Evolutionary conservation across 495 filamentous ascomycete species (phyloP), one percentile per base, ranked within the genome.

Genomic region (Jackrogersella minutella): DNA sequence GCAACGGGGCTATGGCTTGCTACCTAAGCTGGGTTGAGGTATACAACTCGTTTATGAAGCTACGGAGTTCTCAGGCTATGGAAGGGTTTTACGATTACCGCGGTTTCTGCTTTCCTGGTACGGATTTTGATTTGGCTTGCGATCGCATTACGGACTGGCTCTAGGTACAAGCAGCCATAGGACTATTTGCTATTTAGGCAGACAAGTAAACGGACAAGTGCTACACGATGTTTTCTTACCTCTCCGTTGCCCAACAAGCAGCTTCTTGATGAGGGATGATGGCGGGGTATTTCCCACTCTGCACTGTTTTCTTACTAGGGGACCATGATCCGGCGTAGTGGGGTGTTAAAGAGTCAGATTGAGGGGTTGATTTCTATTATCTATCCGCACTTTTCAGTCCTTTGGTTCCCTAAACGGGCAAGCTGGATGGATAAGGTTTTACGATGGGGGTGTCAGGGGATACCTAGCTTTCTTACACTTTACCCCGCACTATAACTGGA

Each of bases 401-500:
- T 33, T 39, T 28, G 62, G 62, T 53, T n/a, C 44, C 62, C 62
- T 52, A 26, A 41, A 44, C 26, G 57, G n/a, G 51, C 5, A 39
- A 13, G 37, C 41, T 56, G 56, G 33, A 66, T 55, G 63, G 63
- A 26, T n/a, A n/a, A n/a, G n/a, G n/a, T n/a, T 19, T 47, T 47
- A 3, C 44, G 11, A 47, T 49, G 44, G 44, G n/a, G 51, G 43
- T 24, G 26, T 8, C 57, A 44, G 49, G 61, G 64, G 64, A 28
- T 55, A 61, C 56, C 56, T 61, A 36, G 22, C 33, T 40, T 30
- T 21, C 52, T 47, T 54, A 36, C n/a, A 34, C 22, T 36, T n/a
- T 52, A 67, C 64, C 64, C 64, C 64, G 58, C 64, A 67, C 64
- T 58, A 50, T 60, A 56, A 52, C 7, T 30, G 34, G n/a, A 1